These are phyloP conservation scores for Kwoniella heveanensis DNA, from an alignment of 768 basidiomycete species.

Conservation along the genomic window DNA sequence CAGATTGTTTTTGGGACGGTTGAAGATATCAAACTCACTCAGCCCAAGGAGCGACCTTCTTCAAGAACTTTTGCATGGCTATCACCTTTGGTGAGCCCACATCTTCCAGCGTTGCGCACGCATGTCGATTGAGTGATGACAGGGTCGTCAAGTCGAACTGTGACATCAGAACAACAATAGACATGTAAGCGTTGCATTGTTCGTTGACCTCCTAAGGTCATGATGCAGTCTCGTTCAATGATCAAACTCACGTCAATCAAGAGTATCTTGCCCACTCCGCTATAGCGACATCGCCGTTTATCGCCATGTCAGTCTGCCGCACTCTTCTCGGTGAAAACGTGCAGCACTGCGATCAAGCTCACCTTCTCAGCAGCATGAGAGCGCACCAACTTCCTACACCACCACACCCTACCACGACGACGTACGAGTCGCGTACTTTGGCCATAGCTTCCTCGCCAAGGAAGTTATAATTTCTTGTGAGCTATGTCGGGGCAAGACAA, in stretches of 20 bases:
- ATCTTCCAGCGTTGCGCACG: conserved; percentile 81
- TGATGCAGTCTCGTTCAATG: too few species aligned
- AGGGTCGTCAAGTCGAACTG: conserved; percentile 97
- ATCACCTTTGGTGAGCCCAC: conserved; percentile 92
- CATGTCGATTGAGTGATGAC: conserved; percentile 92
- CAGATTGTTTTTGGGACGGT: too few species aligned
- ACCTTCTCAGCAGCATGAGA: conserved; percentile 90
- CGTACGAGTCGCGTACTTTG: conserved; percentile 70
- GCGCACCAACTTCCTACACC: conserved; percentile 97
- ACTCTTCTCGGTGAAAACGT: too few species aligned
- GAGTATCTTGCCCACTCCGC: conserved; percentile 52
- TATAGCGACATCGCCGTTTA: conserved; percentile 17
- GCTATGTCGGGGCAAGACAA: too few species aligned
- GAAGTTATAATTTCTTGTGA: conserved; percentile 92
- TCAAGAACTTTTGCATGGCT: conserved; percentile 67
- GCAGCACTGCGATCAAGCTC: too few species aligned
- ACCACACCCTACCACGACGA: conserved; percentile 91
- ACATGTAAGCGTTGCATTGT: neutral
- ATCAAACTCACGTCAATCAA: conserved; percentile 55
- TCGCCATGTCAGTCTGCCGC: neutral
- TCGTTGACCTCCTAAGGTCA: too few species aligned
- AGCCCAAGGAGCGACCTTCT: conserved; percentile 78
- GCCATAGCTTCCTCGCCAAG: conserved; percentile 87
- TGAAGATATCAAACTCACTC: too few species aligned
- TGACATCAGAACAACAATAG: neutral